A percentile compares a stretch with the other conserved stretches of the same genome.
Conservation (phyloP, 1,284 basidiomycete species). For the Phlebopus sp. region DNA sequence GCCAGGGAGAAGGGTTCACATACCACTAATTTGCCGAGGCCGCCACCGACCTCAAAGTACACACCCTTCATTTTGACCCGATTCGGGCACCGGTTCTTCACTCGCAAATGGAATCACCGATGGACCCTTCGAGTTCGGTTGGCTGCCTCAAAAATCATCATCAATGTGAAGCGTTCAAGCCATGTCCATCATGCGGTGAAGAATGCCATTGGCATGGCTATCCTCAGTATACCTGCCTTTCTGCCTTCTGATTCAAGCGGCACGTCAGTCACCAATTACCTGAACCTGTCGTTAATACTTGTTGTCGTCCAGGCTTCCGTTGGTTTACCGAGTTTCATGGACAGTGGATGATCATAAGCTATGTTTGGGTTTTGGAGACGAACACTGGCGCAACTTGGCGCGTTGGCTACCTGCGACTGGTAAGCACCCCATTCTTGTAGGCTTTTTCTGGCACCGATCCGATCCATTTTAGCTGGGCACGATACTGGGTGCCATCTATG, state of each 20-base stretch:
- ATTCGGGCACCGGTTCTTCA: not conserved
- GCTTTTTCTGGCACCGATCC: not conserved
- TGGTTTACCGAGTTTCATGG: constrained; percentile 43
- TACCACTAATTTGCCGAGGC: not conserved
- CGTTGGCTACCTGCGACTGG: constrained; percentile 46
- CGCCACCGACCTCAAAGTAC: not conserved
- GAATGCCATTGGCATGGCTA: constrained; percentile 44
- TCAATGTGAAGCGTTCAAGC: constrained; percentile 37
- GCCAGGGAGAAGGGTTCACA: not conserved
- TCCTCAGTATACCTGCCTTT: constrained; percentile 46
- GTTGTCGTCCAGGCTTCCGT: constrained; percentile 27
- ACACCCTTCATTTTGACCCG: not conserved
- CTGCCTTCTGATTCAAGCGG: constrained; percentile 36
- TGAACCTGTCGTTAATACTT: not conserved
- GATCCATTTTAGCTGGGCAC: constrained; percentile 45
- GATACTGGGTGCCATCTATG: constrained; percentile 44
- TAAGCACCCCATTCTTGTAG: constrained; percentile 20
- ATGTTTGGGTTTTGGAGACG: constrained; percentile 51
- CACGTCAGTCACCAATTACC: constrained; percentile 16
- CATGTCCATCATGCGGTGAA: constrained; percentile 48
- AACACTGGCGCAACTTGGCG: constrained; percentile 52
- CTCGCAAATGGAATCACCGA: constrained; percentile 35
- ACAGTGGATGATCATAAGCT: constrained; percentile 52
- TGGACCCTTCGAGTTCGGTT: constrained; percentile 34
- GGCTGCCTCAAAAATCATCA: constrained; percentile 32